phyloP scores from a whole-genome alignment of 441 rosid species.

The Melianthus villosus region DNA sequence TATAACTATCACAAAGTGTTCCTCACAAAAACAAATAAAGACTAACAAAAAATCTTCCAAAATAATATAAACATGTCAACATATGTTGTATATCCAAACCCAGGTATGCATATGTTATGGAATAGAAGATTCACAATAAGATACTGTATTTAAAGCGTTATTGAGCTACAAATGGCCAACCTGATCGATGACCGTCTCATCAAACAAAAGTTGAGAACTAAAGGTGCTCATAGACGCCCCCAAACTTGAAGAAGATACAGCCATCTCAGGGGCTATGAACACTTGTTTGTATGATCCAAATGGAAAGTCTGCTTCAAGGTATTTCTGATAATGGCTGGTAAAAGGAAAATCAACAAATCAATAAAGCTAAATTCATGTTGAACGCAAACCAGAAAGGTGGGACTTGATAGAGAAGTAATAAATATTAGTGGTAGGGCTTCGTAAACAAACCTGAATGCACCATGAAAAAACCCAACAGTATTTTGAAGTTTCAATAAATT shows the following conservation, averaged over 20 bases:
- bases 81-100: not conserved
- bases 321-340: constrained; percentile 75
- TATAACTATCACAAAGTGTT: no score
- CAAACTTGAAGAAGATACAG: constrained; percentile 42
- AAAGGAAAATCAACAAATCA: constrained; percentile 17
- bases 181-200: constrained; percentile 88
- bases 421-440: no score
- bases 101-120: not conserved
- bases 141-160: not conserved
- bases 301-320: constrained; percentile 76
- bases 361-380: constrained; percentile 1
- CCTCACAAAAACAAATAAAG: no score
- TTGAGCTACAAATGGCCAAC: constrained; percentile 14
- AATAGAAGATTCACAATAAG: not conserved
- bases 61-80: no score
- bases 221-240: constrained; percentile 80
- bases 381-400: constrained; percentile 8
- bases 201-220: constrained; percentile 71
- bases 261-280: constrained; percentile 80
- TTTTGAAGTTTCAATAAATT: constrained; percentile 46
- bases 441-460: constrained; percentile 80
- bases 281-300: constrained; percentile 86
- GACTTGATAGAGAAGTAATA: constrained; percentile 9
- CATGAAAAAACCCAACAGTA: constrained; percentile 71
- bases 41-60: no score